These are phyloP conservation scores for Microbotryum scabiosae DNA, from an alignment of 1,284 basidiomycete genomes.

Conservation along the genomic window DNA sequence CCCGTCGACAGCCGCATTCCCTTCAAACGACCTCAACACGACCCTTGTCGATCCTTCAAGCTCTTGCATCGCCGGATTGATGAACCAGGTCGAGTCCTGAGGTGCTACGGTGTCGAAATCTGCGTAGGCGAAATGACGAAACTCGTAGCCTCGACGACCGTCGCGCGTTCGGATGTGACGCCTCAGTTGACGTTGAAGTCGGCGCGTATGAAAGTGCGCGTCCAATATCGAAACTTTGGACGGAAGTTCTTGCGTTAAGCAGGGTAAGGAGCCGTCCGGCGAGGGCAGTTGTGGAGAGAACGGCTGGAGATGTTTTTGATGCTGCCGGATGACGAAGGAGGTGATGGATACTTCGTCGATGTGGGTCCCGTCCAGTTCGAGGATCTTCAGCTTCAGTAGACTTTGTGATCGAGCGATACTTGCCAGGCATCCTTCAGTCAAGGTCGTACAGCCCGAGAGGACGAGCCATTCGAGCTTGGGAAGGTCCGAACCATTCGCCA, in stretches of 20 bases:
- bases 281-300: neutral
- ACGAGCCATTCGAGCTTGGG: slow-evolving; percentile 62
- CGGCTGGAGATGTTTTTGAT: slow-evolving; percentile 40
- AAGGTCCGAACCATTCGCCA: slow-evolving; percentile 55
- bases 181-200: slow-evolving; percentile 6
- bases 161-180: slow-evolving; percentile 4
- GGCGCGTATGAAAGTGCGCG: slow-evolving; percentile 5
- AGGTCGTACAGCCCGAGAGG: slow-evolving; percentile 56
- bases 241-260: neutral
- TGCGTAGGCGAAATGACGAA: too few relatives aligned
- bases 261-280: neutral
- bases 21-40: too few relatives aligned
- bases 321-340: slow-evolving; percentile 56
- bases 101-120: too few relatives aligned
- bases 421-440: slow-evolving; percentile 52
- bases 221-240: slow-evolving; percentile 16
- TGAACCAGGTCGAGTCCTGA: too few relatives aligned
- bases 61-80: too few relatives aligned
- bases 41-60: too few relatives aligned
- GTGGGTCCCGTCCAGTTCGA: slow-evolving; percentile 72
- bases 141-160: too few relatives aligned
- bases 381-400: slow-evolving; percentile 54
- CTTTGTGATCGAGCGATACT: slow-evolving; percentile 55
- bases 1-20: too few relatives aligned
- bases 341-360: slow-evolving; percentile 56